phyloP scores from a whole-genome alignment of 352 stramenopile genomes.

The Blastocystis sp. region DNA sequence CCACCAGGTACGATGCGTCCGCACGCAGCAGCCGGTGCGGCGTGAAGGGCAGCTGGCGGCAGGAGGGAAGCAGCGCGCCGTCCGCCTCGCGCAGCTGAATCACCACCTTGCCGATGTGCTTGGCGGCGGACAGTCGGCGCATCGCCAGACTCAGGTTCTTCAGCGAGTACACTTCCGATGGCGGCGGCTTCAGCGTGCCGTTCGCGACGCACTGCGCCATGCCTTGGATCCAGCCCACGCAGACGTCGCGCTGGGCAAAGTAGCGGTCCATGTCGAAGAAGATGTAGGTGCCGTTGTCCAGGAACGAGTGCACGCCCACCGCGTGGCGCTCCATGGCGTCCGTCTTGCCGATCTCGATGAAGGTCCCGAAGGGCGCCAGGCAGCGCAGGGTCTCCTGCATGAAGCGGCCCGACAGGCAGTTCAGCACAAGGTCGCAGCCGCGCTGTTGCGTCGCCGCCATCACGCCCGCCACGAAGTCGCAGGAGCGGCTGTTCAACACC shows the following conservation, averaged over 20 bases:
- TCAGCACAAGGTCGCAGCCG: slow-evolving; percentile 58
- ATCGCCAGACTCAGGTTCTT: slow-evolving; percentile 52
- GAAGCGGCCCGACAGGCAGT: slow-evolving; percentile 44
- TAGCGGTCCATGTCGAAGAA: slow-evolving; percentile 70
- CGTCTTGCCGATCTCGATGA: slow-evolving; percentile 70
- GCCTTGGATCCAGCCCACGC: slow-evolving; percentile 29
- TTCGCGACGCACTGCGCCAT: slow-evolving; percentile 27
- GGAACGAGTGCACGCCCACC: slow-evolving; percentile 41
- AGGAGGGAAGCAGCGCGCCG: slow-evolving; percentile 37
- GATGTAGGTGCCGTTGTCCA: slow-evolving; percentile 67
- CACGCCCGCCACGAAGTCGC: slow-evolving; percentile 32
- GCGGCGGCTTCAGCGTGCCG: slow-evolving; percentile 31
- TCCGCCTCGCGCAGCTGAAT: slow-evolving; percentile 20
- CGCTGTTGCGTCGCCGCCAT: background rate
- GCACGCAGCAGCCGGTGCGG: background rate
- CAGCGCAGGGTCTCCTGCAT: slow-evolving; percentile 55
- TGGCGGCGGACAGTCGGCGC: slow-evolving; percentile 50
- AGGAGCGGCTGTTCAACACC: slow-evolving; percentile 56
- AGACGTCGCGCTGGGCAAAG: slow-evolving; percentile 23
- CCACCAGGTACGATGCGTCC: slow-evolving; percentile 44
- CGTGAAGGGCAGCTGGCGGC: slow-evolving; percentile 34
- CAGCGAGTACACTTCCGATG: slow-evolving; percentile 53
- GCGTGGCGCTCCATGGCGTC: slow-evolving; percentile 51
- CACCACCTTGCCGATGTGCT: slow-evolving; percentile 64
- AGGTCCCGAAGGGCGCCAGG: slow-evolving; percentile 56